Evolutionary conservation across 768 basidiomycete genomes (phyloP).

Genomic region (Leccinum uliginosum): DNA sequence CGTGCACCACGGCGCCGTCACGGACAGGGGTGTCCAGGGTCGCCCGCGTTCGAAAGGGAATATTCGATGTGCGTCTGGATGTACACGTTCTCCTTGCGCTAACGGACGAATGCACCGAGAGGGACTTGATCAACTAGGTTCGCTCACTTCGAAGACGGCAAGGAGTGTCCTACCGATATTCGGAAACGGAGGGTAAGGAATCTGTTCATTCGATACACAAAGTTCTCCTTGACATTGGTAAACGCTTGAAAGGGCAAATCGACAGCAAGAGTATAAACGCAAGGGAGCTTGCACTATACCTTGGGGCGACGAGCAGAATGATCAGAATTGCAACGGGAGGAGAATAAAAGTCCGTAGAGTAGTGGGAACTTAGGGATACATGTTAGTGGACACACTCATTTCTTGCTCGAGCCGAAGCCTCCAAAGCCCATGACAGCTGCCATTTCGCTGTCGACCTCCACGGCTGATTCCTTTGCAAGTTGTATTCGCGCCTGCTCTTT

Average conservation of each 20-base stretch:
- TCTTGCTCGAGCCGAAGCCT: constrained; percentile 85
- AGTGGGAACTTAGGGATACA: constrained; percentile 12
- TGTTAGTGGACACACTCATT: constrained; percentile 35
- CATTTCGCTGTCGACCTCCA: constrained; percentile 62
- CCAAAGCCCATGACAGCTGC: constrained; percentile 86
- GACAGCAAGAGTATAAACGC: not conserved
- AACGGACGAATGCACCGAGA: not conserved
- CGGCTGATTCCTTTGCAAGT: constrained; percentile 46
- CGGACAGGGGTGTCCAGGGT: constrained; percentile 91
- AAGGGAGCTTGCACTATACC: constrained; percentile 20
- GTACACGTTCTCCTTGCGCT: no score
- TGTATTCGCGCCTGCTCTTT: constrained; percentile 69
- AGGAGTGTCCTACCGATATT: not conserved
- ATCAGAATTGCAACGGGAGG: not conserved
- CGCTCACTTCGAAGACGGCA: not conserved
- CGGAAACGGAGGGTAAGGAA: not conserved
- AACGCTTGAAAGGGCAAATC: not conserved
- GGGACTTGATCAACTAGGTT: not conserved
- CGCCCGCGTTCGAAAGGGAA: constrained; percentile 52
- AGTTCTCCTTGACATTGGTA: not conserved
- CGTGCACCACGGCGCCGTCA: constrained; percentile 84
- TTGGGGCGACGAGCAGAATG: constrained; percentile 2
- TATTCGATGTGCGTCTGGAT: constrained; percentile 47
- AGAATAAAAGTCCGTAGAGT: constrained; percentile 1
- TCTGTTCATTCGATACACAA: not conserved